phyloP scores from a whole-genome alignment of 2,329 filamentous ascomycete species.

The Colletotrichum salicis region DNA sequence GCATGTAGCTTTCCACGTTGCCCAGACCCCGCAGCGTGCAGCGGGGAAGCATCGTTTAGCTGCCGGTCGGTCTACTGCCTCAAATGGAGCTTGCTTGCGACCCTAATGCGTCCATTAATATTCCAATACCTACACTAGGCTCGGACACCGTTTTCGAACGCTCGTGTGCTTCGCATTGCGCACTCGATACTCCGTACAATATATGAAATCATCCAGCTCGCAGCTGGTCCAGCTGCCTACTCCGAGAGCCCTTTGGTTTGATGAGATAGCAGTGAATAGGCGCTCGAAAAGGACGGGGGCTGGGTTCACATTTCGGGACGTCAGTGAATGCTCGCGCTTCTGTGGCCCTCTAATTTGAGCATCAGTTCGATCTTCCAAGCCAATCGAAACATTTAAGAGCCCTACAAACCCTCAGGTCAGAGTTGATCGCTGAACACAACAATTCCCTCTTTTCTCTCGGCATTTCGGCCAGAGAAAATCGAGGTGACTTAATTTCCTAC shows the following conservation, averaged over 20 bases:
- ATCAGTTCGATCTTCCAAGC: too few species aligned
- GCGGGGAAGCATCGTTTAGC: conserved; percentile 14
- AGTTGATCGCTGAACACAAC: too few species aligned
- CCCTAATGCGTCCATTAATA: neutral
- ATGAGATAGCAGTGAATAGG: neutral
- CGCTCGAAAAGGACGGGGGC: neutral
- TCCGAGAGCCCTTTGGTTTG: too few species aligned
- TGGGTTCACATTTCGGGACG: too few species aligned
- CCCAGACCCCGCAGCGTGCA: neutral
- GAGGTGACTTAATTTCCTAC: too few species aligned
- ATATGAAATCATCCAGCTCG: neutral
- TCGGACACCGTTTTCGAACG: neutral
- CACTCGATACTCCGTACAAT: neutral
- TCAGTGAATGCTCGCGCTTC: too few species aligned
- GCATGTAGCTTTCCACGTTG: neutral
- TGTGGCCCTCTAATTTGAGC: too few species aligned
- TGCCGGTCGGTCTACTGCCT: conserved; percentile 11
- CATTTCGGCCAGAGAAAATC: too few species aligned
- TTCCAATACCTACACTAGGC: neutral
- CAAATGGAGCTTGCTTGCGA: neutral
- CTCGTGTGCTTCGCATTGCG: neutral
- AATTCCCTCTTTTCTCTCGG: too few species aligned
- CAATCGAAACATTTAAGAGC: too few species aligned
- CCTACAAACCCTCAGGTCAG: too few species aligned
- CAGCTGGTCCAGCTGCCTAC: neutral